phyloP scores from a whole-genome alignment of 257 asterid genomes.

The Thymus mandschuricus region DNA sequence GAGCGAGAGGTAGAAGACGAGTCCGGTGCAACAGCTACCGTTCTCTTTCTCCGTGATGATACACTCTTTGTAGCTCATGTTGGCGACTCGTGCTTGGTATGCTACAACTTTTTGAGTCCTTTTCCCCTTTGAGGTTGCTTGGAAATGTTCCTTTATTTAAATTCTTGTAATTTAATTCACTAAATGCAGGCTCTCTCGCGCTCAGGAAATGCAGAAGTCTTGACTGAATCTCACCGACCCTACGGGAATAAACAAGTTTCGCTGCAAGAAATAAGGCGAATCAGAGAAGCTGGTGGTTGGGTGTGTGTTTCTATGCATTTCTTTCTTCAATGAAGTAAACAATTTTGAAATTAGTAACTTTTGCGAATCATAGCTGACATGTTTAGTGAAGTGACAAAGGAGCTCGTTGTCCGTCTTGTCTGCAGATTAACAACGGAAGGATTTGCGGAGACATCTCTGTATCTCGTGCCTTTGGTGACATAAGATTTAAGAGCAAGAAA shows the following conservation, averaged over 20 bases:
- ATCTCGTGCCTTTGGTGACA: slow-evolving; percentile 98
- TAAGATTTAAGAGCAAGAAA: slow-evolving; percentile 83
- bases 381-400: background rate
- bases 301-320: slow-evolving; percentile 50
- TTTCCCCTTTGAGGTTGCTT: background rate
- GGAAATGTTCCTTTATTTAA: background rate
- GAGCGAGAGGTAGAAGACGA: slow-evolving; percentile 61
- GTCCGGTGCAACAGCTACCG: slow-evolving; percentile 96
- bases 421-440: slow-evolving; percentile 84
- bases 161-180: background rate
- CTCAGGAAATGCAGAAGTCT: slow-evolving; percentile 64
- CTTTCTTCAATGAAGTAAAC: background rate
- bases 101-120: background rate
- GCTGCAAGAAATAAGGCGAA: slow-evolving; percentile 78
- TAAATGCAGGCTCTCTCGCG: slow-evolving; percentile 70
- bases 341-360: background rate
- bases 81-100: slow-evolving; percentile 94
- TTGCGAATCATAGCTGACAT: background rate
- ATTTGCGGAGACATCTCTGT: slow-evolving; percentile 94
- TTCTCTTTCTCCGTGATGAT: slow-evolving; percentile 59
- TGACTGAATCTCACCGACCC: slow-evolving; percentile 91
- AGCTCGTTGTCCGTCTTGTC: slow-evolving; percentile 22
- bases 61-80: slow-evolving; percentile 69
- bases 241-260: slow-evolving; percentile 72
- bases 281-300: slow-evolving; percentile 96